phyloP scores from a whole-genome alignment of 495 filamentous ascomycete species.

The Pyronema domesticum region DNA sequence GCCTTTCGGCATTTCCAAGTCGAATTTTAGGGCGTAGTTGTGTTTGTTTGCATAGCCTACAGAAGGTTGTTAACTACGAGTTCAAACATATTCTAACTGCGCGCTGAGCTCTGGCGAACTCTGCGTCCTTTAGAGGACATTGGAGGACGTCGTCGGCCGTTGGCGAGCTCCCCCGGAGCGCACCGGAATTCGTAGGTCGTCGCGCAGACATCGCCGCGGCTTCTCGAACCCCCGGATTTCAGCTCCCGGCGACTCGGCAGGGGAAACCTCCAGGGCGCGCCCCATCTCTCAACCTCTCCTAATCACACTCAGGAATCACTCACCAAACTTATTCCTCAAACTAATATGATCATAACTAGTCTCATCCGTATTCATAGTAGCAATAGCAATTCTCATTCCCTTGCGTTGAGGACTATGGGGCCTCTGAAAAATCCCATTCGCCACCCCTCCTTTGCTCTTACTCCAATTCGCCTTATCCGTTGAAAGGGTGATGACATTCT shows the following conservation, averaged over 20 bases:
- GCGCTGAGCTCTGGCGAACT: too few relatives aligned
- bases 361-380: not conserved
- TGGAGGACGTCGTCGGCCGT: not conserved
- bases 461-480: not conserved
- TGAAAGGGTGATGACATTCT: not conserved
- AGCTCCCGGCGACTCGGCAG: not conserved
- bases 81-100: too few relatives aligned
- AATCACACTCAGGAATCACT: not conserved
- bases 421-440: not conserved
- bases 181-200: too few relatives aligned
- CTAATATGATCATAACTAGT: conserved; percentile 4
- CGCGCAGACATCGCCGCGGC: too few relatives aligned
- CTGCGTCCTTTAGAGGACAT: too few relatives aligned
- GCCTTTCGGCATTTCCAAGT: not conserved
- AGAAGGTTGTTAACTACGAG: too few relatives aligned
- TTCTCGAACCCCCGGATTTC: too few relatives aligned
- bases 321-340: not conserved
- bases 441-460: not conserved
- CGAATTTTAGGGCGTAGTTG: not conserved
- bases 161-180: too few relatives aligned
- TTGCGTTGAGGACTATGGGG: not conserved
- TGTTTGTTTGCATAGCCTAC: conserved; percentile 3
- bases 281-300: not conserved
- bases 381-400: not conserved
- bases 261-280: not conserved